phyloP scores from a whole-genome alignment of 768 basidiomycete genomes.

The Lentinula raphanica region DNA sequence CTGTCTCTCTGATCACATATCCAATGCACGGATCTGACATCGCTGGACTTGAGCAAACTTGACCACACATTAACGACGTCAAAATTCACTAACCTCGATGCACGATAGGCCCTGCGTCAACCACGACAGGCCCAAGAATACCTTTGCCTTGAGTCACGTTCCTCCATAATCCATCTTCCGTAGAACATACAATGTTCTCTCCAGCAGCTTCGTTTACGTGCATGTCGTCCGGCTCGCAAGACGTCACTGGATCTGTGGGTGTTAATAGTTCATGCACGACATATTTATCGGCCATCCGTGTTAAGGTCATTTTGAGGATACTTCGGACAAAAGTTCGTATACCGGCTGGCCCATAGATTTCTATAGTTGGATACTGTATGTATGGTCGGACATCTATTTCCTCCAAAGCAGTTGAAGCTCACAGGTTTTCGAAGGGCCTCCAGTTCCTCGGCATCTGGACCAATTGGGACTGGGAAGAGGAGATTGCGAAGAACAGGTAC shows the following conservation, averaged over 20 bases:
- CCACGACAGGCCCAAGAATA: slow-evolving; percentile 37
- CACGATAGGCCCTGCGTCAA: slow-evolving; percentile 70
- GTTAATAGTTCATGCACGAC: slow-evolving; percentile 75
- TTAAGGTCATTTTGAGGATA: slow-evolving; percentile 63
- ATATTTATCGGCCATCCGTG: slow-evolving; percentile 55
- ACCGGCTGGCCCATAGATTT: slow-evolving; percentile 79
- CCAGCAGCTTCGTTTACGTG: slow-evolving; percentile 66
- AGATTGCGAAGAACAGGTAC: slow-evolving; percentile 58
- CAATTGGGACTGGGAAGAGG: slow-evolving; percentile 41
- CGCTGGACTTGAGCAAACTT: background rate
- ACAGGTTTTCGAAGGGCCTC: slow-evolving; percentile 14
- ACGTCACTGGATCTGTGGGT: slow-evolving; percentile 44
- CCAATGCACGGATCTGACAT: slow-evolving; percentile 70
- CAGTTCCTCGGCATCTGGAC: slow-evolving; percentile 9
- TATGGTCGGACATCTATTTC: background rate
- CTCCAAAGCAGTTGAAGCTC: background rate
- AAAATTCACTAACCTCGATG: slow-evolving; percentile 56
- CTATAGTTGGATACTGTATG: slow-evolving; percentile 41
- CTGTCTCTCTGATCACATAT: slow-evolving; percentile 64
- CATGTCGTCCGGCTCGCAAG: slow-evolving; percentile 44
- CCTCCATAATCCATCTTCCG: slow-evolving; percentile 61
- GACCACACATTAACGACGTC: background rate
- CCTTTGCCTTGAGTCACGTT: slow-evolving; percentile 39
- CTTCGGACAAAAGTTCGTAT: slow-evolving; percentile 70
- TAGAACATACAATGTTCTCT: slow-evolving; percentile 45